Base-by-base conservation (phyloP, 495 filamentous ascomycete species). In the Aspergillus ellipticus region DNA sequence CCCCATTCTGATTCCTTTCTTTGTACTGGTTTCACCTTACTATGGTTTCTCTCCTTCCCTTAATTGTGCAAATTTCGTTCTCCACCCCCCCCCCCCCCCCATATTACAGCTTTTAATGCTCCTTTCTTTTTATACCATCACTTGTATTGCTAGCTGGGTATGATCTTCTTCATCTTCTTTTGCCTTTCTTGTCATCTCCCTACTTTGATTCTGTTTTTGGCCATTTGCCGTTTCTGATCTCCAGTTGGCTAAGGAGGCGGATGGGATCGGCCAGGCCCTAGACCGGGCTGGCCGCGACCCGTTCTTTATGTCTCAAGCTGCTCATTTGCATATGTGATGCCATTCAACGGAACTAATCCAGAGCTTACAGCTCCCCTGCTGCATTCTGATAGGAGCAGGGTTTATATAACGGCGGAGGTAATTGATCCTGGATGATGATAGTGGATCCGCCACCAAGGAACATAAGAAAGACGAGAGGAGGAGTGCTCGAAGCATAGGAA, bases 61-160 rank as follows among this genome's bases (percentile, higher is more conserved):
- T 58, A 57, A 55, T 53, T 67, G 54, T 62, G 53, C 53, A 54
- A 59, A 64, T 60, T 54, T 49, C 29, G 45, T 48, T 67, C 57
- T 56, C 47, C 48, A 62, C 57, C 50, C 58, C 63, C 59, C 59
- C 60, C 52, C n/a, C n/a, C n/a, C n/a, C 56, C 59, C 24, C 24
- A 28, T 28, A 28, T 64, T 64, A 65, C 64, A 68, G 57, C 57
- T 64, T 64, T 66, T 66, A 67, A 66, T 66, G 45, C 51, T 61
- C 53, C 51, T 59, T 68, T 53, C 52, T 59, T 55, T 67, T 64
- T 67, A 63, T 63, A 70, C 58, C 63, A 63, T 56, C 48, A 64
- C 55, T 66, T 77, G 72, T 74, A 75, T 75, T 77, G 75, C 65
- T 76, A 76, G 62, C 62, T 73, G 66, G 64, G 62, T 74, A 71